Evolutionary conservation across 345 rosid species (phyloP).

Genomic region (sweet orange (Citrus sinensis)): DNA sequence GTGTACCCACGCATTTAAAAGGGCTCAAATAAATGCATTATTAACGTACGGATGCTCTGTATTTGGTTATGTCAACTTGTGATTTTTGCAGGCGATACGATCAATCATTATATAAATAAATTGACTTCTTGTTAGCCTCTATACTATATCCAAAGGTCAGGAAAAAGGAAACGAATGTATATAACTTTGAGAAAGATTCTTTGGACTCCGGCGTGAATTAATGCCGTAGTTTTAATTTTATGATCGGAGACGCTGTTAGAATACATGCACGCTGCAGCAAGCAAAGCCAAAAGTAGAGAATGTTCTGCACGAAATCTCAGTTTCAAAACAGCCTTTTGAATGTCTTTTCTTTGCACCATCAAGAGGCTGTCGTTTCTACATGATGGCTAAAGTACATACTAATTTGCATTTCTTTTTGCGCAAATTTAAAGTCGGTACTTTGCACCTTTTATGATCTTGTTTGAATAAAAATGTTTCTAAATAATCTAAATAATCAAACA

Average conservation of each 20-base stretch:
- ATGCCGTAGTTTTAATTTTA: conserved; percentile 4
- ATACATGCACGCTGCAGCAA: background rate
- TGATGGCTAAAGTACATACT: background rate
- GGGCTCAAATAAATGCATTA: too few relatives aligned
- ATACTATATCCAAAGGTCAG: background rate
- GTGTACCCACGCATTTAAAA: background rate
- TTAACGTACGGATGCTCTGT: background rate
- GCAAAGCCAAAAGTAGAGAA: conserved; percentile 13
- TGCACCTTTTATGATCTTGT: background rate
- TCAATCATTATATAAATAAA: background rate
- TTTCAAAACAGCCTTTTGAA: background rate
- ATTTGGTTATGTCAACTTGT: background rate
- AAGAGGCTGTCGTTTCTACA: background rate
- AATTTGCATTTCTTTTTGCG: background rate
- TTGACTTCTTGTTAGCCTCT: background rate
- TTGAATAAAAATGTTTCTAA: too few relatives aligned
- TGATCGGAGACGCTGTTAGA: background rate
- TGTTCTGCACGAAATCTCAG: conserved; percentile 1
- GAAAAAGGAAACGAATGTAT: background rate
- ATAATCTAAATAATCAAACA: too few relatives aligned
- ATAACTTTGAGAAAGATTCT: too few relatives aligned
- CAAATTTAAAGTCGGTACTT: background rate
- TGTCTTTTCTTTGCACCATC: background rate
- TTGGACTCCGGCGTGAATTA: conserved; percentile 4
- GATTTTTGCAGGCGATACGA: background rate